Conservation (phyloP, 192 early-diverging fungal species). For the Chytriomyces sp. region DNA sequence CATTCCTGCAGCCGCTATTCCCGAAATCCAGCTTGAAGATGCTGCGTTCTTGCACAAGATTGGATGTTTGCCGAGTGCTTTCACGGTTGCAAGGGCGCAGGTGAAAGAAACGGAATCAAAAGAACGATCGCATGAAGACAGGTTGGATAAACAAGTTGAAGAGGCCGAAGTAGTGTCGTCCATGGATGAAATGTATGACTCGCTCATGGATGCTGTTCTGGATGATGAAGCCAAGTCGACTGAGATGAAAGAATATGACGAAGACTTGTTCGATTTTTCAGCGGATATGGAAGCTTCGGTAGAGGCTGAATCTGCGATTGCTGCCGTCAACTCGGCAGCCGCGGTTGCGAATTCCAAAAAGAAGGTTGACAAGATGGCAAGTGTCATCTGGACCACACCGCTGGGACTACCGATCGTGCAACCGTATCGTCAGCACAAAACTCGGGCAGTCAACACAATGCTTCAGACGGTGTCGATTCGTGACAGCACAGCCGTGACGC, state of each 20-base stretch:
- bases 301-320: constrained; percentile 10
- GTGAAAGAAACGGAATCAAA: not conserved
- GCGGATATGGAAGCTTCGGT: not conserved
- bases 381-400: constrained; percentile 96
- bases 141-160: not conserved
- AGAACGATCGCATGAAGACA: constrained; percentile 18
- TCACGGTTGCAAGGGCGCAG: constrained; percentile 37
- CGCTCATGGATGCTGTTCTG: constrained; percentile 9
- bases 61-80: constrained; percentile 45
- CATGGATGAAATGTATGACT: constrained; percentile 6
- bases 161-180: not conserved
- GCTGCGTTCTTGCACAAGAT: constrained; percentile 38
- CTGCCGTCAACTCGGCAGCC: constrained; percentile 32
- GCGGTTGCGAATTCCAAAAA: constrained; percentile 12
- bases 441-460: constrained; percentile 66
- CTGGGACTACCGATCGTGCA: constrained; percentile 93
- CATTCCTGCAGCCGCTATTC: constrained; percentile 60
- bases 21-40: constrained; percentile 50
- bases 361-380: constrained; percentile 65
- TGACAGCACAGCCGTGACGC: constrained; percentile 71
- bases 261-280: not conserved
- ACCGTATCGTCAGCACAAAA: constrained; percentile 82
- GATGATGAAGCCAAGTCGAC: constrained; percentile 28
- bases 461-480: constrained; percentile 78
- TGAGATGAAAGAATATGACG: constrained; percentile 5